Evolutionary conservation across 148 eudicot genomes (phyloP), one percentile per base, ranked within the genome.

Genomic region (Diospyros kaki): DNA sequence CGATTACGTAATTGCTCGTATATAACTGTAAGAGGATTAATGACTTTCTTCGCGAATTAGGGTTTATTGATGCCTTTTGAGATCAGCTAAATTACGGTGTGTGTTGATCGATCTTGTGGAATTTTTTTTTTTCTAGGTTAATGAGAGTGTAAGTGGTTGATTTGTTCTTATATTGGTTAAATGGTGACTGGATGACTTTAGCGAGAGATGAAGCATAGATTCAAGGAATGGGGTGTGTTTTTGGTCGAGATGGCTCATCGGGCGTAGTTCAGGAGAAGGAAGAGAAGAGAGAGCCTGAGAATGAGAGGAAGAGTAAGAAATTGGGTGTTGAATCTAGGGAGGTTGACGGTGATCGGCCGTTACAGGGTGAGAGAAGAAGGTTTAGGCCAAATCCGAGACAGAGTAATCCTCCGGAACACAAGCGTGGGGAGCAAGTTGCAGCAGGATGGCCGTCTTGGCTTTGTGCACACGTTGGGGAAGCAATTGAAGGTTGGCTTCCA

Each of bases 401-500:
- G 81, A 81, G 90, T 66, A 87, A 87, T 76, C 88, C 83, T 70
- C 78, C 86, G 0, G 85, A 85, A 73, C 67, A 79, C 66, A 62
- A 77, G 40, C 83, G 73, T 6, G 90, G 90, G 48, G 90, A 87
- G 75, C 90, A 87, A 80, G 90, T 87, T 45, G 90, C 90, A 1
- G 90, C 90, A 74, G 90, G 90, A 13, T 87, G 90, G 90, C 90
- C 90, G 39, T 65, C 88, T 79, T 87, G 90, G 90, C 86, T 87
- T 8, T 85, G 86, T 0, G 88, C 84, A 2, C 83, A 83, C 74
- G 88, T 84, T 9, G 90, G 81, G 50, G 90, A 87, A 77, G 90
- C 90, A 7, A 77, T 87, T 58, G 82, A 87, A 71, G 90, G 90
- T 42, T 87, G 90, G 90, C 69, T 85, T 79, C 88, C 90, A 14